Evolutionary conservation across 805 yeast species (phyloP).

Genomic region (Wickerhamomyces subpelliculosus): DNA sequence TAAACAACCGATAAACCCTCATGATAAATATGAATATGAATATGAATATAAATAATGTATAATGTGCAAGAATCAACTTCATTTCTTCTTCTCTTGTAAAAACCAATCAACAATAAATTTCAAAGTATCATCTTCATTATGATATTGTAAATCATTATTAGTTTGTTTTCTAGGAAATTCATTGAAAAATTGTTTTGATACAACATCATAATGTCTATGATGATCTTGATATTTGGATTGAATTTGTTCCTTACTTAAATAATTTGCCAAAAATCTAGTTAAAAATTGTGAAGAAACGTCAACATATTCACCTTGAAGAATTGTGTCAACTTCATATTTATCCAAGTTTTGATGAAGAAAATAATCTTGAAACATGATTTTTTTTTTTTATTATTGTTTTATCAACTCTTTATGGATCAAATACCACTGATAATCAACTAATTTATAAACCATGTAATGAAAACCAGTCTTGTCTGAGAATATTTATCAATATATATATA

Average conservation of each 20-base stretch:
- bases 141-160: slow-evolving; percentile 21
- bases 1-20: too few relatives aligned
- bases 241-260: not conserved
- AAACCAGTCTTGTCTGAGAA: too few relatives aligned
- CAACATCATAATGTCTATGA: slow-evolving; percentile 7
- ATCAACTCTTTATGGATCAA: too few relatives aligned
- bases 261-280: too few relatives aligned
- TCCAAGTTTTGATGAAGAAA: slow-evolving; percentile 15
- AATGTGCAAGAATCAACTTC: not conserved
- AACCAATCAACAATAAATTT: slow-evolving; percentile 20
- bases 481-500: too few relatives aligned
- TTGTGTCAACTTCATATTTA: slow-evolving; percentile 5
- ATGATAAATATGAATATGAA: too few relatives aligned
- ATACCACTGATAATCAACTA: too few relatives aligned
- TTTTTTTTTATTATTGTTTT: too few relatives aligned
- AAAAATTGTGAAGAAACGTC: not conserved
- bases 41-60: too few relatives aligned
- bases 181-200: slow-evolving; percentile 15
- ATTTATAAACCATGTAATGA: too few relatives aligned
- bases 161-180: slow-evolving; percentile 23
- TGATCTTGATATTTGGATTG: slow-evolving; percentile 2
- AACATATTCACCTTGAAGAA: slow-evolving; percentile 2
- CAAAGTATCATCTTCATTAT: slow-evolving; percentile 21
- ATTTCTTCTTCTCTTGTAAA: slow-evolving; percentile 8
- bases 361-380: slow-evolving; percentile 16